Evolutionary conservation across 768 basidiomycete genomes (phyloP), one percentile per base, ranked within the genome.

Genomic region (Naganishia vaughanmartiniae): DNA sequence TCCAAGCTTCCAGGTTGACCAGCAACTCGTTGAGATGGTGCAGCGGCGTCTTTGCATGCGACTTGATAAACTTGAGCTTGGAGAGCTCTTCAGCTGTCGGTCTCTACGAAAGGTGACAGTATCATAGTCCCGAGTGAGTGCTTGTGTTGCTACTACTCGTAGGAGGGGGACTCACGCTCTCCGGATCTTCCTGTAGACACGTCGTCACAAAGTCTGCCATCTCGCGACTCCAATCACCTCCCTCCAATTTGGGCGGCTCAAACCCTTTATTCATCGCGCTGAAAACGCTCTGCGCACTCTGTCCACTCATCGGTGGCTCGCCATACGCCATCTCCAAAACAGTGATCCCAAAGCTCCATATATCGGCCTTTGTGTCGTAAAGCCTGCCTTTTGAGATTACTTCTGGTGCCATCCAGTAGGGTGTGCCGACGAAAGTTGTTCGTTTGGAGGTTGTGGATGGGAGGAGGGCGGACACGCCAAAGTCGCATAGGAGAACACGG

Each of bases 351-450:
- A 99, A 83, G 77, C 92, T 93, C 96, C 96, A 98, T 53, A 99
- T 92, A 77, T 99, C 96, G 2, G 95, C 96, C 80, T 96, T 98
- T 65, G 91, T 90, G 77, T 99, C 95, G 81, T 99, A 98, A 53
- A 88, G 85, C n/a, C 92, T 87, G 14, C 90, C 89, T 66, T 83
- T 82, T 73, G 92, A 90, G 19, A 95, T 91, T 3, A 98, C 93
- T 81, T 99, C 96, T 0, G 96, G 96, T 0, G 96, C 96, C 96
- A 99, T 99, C 95, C 95, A 98, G 79, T 96, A 92, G 0, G 94
- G 95, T 1, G 96, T 98, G 1, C 96, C 96, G 72, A 94, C 92
- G 77, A 98, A 87, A 0, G 96, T 99, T 65, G 94, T 93, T 28
- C 96, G 88, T 81, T 98, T 98, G 80, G 92, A 92, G 14, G 89